These are phyloP conservation scores for Hypoxylon rickii DNA, from an alignment of 495 filamentous ascomycete genomes.

Conservation along the genomic window DNA sequence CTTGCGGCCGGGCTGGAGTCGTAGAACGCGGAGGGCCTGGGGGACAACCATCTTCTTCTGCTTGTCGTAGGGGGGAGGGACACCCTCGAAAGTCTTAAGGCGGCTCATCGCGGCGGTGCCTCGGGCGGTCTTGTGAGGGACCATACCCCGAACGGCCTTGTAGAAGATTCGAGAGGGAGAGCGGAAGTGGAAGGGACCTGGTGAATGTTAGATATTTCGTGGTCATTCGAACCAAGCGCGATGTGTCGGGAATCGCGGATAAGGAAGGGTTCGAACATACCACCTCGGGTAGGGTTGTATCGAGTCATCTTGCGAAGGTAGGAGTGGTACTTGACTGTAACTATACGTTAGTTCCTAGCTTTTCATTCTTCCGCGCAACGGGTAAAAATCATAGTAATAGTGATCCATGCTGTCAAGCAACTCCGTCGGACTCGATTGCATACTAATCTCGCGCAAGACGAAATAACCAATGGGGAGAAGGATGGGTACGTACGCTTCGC, in stretches of 20 bases:
- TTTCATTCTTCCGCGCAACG: no score
- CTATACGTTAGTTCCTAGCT: conserved; percentile 38
- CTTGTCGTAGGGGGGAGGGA: conserved; percentile 98
- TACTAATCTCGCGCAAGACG: no score
- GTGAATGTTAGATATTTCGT: conserved; percentile 45
- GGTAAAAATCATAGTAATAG: no score
- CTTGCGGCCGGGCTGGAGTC: conserved; percentile 97
- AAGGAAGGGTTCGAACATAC: conserved; percentile 55
- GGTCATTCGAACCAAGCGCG: not conserved
- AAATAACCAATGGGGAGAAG: no score
- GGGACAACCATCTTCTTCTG: conserved; percentile 99
- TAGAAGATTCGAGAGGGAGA: conserved; percentile 98
- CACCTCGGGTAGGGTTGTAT: conserved; percentile 98
- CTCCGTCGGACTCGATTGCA: no score
- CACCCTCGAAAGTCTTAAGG: conserved; percentile 99
- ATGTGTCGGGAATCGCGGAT: conserved; percentile 16
- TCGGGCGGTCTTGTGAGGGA: conserved; percentile 98
- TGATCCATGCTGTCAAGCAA: no score
- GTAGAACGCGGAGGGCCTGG: conserved; percentile 91
- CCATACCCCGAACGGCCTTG: conserved; percentile 99
- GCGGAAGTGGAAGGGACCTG: conserved; percentile 99
- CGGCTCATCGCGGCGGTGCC: conserved; percentile 95
- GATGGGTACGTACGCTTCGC: conserved; percentile 86
- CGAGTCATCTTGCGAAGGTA: conserved; percentile 99
- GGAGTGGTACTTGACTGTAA: conserved; percentile 97